Conservation (phyloP, 768 basidiomycete genomes). For the Candolleomyces eurysporus region DNA sequence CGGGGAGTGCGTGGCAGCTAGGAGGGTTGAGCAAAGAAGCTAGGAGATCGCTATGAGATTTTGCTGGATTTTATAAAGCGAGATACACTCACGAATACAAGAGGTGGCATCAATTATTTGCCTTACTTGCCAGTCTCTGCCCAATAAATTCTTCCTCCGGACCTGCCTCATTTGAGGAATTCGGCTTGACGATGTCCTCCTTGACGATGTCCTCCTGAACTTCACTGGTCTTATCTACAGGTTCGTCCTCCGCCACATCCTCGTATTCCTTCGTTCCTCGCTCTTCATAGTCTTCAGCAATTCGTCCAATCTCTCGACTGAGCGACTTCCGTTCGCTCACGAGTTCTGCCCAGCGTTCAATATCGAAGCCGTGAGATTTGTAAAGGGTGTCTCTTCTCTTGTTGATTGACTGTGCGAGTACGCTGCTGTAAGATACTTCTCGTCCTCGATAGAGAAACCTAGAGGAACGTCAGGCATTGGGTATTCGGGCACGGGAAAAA, state of each 20-base stretch:
- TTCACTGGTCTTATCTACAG: no score
- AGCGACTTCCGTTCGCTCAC: slow-evolving; percentile 48
- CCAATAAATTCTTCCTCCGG: no score
- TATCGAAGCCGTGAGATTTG: slow-evolving; percentile 54
- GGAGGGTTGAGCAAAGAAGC: no score
- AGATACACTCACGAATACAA: no score
- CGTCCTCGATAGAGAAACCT: slow-evolving; percentile 62
- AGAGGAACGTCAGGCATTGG: neutral
- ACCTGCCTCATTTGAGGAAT: no score
- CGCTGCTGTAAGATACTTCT: slow-evolving; percentile 64
- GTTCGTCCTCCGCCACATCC: slow-evolving; percentile 15
- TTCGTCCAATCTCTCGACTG: slow-evolving; percentile 50
- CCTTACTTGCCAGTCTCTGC: no score
- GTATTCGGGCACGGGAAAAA: neutral
- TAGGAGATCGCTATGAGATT: no score
- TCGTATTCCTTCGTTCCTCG: slow-evolving; percentile 34
- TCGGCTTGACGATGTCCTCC: no score
- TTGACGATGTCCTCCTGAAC: no score
- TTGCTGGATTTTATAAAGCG: no score
- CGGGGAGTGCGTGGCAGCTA: no score
- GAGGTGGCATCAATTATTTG: no score
- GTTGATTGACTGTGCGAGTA: slow-evolving; percentile 58
- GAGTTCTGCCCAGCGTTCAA: slow-evolving; percentile 58
- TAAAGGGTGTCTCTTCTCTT: slow-evolving; percentile 56
- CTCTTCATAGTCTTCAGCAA: slow-evolving; percentile 62